Evolutionary conservation across 768 basidiomycete species (phyloP), one percentile per base, ranked within the genome.

Genomic region (Rhizopogon sp.): DNA sequence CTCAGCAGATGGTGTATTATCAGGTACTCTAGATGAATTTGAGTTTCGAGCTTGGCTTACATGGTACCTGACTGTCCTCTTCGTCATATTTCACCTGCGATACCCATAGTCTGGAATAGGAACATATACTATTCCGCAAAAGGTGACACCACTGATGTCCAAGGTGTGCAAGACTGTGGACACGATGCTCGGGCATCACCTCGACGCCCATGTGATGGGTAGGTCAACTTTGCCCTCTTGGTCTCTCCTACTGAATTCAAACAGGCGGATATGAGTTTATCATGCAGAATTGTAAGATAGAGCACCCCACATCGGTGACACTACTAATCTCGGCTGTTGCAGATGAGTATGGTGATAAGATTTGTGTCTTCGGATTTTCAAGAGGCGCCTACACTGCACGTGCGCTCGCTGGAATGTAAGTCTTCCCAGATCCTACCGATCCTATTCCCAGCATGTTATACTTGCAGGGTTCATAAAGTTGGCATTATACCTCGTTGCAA

Each of bases 291-390:
- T 90, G 82, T 82, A 59, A 17, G 79, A 66, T 2, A 11, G 25
- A 29, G 16, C 39, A 41, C n/a, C 22, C n/a, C 35, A 20, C 16
- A 2, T 16, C 3, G 2, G 28, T 20, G 20, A 43, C 16, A 14
- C 6, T 16, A 17, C 25, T 43, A 41, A 33, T 52, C 35, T 55
- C 39, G 43, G 16, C 31, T 54, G 50, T n/a, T 51, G n/a, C 25
- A 87, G 85, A 87, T 54, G 71, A 80, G 39, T 76, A 76, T 17
- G 85, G 84, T 0, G 89, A 92, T 67, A 85, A 82, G 58, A 87
- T 93, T 3, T 90, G 79, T 64, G 73, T 93, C 3, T 91, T 92
- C 62, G 90, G 88, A 0, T 90, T 90, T 67, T 90, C 88, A 3
- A 74, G 90, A 53, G 88, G 88, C n/a, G 87, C 87, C 42, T 90